phyloP scores from a whole-genome alignment of 208 protist genomes.

The Acanthamoeba lenticulata region DNA sequence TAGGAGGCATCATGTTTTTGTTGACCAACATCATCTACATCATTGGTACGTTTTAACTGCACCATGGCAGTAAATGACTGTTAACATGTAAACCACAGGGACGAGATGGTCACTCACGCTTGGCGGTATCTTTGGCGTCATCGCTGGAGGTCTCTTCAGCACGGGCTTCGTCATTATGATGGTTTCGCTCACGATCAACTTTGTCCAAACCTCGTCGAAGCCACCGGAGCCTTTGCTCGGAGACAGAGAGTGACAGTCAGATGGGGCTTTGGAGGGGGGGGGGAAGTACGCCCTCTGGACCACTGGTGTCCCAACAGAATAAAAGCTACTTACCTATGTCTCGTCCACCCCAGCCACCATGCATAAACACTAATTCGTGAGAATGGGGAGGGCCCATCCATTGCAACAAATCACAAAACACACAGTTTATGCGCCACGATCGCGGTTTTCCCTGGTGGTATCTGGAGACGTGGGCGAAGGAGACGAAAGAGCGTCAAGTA shows the following conservation, averaged over 20 bases:
- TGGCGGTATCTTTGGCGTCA: not conserved
- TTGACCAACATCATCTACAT: slow-evolving; percentile 26
- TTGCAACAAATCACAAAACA: too few species aligned
- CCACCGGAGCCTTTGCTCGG: not conserved
- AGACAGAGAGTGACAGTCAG: not conserved
- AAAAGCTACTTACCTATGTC: too few species aligned
- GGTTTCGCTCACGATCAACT: not conserved
- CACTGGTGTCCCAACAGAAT: too few species aligned
- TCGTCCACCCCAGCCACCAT: too few species aligned
- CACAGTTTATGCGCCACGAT: too few species aligned
- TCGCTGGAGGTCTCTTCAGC: not conserved
- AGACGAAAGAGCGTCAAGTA: too few species aligned
- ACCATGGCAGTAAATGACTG: not conserved
- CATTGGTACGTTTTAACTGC: not conserved
- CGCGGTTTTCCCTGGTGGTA: too few species aligned
- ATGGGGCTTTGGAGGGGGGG: too few species aligned
- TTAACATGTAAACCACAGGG: not conserved
- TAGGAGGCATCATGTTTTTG: not conserved
- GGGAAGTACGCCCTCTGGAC: too few species aligned
- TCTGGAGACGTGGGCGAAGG: too few species aligned
- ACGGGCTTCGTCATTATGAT: not conserved
- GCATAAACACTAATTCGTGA: too few species aligned
- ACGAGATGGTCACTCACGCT: not conserved
- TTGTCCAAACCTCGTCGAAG: not conserved
- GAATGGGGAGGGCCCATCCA: too few species aligned